Evolutionary conservation across 306 rosid genomes (phyloP).

Genomic region (Gleditsia sinensis): DNA sequence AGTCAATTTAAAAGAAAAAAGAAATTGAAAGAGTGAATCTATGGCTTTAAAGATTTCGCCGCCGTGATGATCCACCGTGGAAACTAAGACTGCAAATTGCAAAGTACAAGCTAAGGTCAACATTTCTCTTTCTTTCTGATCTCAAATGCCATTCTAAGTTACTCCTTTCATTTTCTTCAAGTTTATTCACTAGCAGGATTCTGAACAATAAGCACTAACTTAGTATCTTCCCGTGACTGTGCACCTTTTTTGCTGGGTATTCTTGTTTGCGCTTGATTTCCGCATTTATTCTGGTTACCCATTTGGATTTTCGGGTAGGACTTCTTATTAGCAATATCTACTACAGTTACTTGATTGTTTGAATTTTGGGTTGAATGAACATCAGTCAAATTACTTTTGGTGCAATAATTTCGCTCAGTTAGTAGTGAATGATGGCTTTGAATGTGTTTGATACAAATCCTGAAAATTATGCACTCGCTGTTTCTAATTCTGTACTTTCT

Average conservation of each 20-base stretch:
- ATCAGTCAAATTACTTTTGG: too few species aligned
- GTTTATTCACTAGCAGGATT: too few species aligned
- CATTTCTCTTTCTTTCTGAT: not conserved
- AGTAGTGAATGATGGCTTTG: not conserved
- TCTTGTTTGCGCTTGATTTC: not conserved
- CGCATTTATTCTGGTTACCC: constrained; percentile 3
- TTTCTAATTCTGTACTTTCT: not conserved
- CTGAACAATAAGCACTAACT: not conserved
- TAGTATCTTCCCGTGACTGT: not conserved
- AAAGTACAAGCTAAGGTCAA: constrained; percentile 27
- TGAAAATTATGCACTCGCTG: not conserved
- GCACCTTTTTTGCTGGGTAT: not conserved
- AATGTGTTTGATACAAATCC: constrained; percentile 28
- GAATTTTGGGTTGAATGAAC: not conserved
- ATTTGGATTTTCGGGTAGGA: constrained; percentile 6
- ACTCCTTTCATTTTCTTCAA: not conserved
- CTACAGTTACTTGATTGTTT: not conserved
- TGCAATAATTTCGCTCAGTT: not conserved
- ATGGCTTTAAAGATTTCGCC: not conserved
- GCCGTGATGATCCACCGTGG: constrained; percentile 28
- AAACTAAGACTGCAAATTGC: not conserved
- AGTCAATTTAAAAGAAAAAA: not conserved
- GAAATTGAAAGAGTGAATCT: not conserved
- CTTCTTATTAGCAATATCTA: not conserved
- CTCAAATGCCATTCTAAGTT: not conserved